Evolutionary conservation across 306 rosid genomes (phyloP).

Genomic region (Dryas alaskensis): DNA sequence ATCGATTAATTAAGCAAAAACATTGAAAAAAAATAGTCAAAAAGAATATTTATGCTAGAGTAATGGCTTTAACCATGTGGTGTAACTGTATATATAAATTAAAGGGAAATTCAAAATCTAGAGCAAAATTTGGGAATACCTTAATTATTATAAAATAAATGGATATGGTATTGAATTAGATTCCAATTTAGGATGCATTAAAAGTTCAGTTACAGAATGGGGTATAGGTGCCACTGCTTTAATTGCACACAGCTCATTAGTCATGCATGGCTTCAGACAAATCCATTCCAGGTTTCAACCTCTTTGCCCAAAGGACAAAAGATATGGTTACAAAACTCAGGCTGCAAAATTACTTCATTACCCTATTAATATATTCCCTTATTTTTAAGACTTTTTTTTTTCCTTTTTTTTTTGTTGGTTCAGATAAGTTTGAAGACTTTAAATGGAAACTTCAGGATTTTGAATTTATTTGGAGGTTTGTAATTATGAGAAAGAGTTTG

Average conservation of each 20-base stretch:
- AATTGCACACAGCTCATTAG: conserved; percentile 6
- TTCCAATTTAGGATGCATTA: conserved; percentile 21
- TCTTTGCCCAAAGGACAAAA: conserved; percentile 19
- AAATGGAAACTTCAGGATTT: not conserved
- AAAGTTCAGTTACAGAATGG: conserved; percentile 22
- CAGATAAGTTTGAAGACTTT: too few species aligned
- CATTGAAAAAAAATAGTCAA: not conserved
- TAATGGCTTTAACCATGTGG: conserved; percentile 3
- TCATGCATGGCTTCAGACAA: conserved; percentile 22
- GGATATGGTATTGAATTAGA: conserved; percentile 20
- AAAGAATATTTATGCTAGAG: not conserved
- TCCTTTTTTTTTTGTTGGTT: not conserved
- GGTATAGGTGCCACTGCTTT: conserved; percentile 6
- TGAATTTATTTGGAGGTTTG: not conserved
- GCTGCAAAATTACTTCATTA: conserved; percentile 4
- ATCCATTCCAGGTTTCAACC: conserved; percentile 25
- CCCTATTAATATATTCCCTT: conserved; percentile 8
- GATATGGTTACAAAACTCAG: conserved; percentile 14
- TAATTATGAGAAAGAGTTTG: conserved; percentile 3
- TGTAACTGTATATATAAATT: not conserved
- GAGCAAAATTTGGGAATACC: not conserved
- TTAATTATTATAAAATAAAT: conserved; percentile 17
- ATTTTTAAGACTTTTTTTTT: not conserved
- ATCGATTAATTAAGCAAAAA: not conserved
- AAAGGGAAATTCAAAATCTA: not conserved